Base-by-base conservation (phyloP, 257 asterid species). In the Linderniella brevidens region DNA sequence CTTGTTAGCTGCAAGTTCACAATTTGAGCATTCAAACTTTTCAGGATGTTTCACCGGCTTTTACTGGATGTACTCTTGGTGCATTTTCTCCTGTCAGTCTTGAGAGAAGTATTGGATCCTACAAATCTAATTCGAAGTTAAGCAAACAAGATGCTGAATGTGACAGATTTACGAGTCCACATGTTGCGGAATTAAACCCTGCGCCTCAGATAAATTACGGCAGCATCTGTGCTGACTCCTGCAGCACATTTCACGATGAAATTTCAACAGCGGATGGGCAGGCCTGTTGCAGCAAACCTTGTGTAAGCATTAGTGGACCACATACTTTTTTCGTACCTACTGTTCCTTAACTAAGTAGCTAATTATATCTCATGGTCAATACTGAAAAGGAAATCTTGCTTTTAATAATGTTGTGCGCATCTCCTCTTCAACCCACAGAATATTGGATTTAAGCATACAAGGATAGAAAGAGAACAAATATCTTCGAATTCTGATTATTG, bases 31-130 rank as follows among this genome's bases (percentile, higher is more conserved):
- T 20, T 48, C 58, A 40, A 46, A 41, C 36, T 67, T 55, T 78
- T 46, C 60, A 88, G 92, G 85, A 69, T 56, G 71, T 54, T 65
- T 69, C 79, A 32, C 82, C 80, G 35, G 78, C 71, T 56, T 76
- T 63, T 54, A 69, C 86, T 49, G 68, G 79, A 75, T 73, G 69
- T 63, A 57, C 57, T 8, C 32, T 47, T 37, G 66, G 54, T 63
- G 76, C 63, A 52, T 58, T 56, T 60, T 17, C 73, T 59, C 65
- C 62, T 47, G 55, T 61, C 54, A 64, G 64, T 50, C 65, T 42
- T 38, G 83, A 66, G 65, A 79, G 56, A 55, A 74, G 83, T 55
- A 56, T 60, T 44, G 65, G 69, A 64, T 72, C 90, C 20, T 52
- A 60, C 63, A 78, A 64, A 66, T 60, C 75, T 35, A 69, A 56